Conservation (phyloP, 345 rosid species). For the Dipteronia dyeriana region DNA sequence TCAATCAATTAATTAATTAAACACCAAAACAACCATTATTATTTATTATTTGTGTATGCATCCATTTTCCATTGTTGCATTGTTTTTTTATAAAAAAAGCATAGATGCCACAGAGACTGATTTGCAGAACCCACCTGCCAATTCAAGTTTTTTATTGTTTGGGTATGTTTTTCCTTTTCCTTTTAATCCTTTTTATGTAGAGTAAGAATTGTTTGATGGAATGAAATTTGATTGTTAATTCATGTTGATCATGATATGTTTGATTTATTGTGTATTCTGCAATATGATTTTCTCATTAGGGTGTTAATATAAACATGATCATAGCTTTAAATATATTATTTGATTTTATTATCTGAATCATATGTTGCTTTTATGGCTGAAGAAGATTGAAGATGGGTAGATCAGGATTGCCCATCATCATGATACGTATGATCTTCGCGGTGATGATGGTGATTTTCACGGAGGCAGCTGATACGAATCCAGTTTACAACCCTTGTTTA, state of each 20-base stretch:
- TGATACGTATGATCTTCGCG: background rate
- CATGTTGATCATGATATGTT: background rate
- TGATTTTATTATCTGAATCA: background rate
- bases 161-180: constrained; percentile 2
- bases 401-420: background rate
- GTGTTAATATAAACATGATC: background rate
- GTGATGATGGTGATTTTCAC: constrained; percentile 20
- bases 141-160: background rate
- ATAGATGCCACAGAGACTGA: too few species aligned
- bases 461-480: constrained; percentile 55
- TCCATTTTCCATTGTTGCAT: background rate
- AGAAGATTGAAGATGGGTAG: constrained; percentile 16
- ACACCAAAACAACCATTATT: background rate
- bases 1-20: background rate
- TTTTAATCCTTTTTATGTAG: background rate
- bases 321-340: background rate
- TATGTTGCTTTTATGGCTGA: background rate
- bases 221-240: background rate
- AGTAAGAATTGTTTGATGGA: background rate
- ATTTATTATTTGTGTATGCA: background rate
- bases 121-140: background rate
- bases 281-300: too few species aligned
- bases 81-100: background rate
- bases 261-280: background rate
- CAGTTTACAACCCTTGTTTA: constrained; percentile 61